phyloP scores from a whole-genome alignment of 345 rosid species.

The Punica granatum region DNA sequence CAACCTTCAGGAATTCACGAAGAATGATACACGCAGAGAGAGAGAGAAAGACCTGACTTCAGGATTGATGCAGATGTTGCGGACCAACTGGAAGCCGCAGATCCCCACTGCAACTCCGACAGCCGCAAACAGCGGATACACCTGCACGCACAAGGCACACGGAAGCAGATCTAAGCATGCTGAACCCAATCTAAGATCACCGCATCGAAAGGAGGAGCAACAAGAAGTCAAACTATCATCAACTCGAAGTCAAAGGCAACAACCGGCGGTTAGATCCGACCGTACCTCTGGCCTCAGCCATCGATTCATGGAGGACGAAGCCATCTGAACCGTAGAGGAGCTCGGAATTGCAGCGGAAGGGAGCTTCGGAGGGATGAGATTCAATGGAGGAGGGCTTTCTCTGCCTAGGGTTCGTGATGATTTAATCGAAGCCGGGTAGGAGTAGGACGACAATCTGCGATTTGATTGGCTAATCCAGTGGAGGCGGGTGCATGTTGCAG shows the following conservation, averaged over 20 bases:
- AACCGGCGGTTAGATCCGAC: not conserved
- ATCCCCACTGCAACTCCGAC: constrained; percentile 86
- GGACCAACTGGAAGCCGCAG: constrained; percentile 69
- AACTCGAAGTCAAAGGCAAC: not conserved
- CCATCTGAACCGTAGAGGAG: constrained; percentile 26
- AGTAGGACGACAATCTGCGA: not conserved
- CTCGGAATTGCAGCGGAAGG: not conserved
- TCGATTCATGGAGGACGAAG: constrained; percentile 20
- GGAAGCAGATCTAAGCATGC: not conserved
- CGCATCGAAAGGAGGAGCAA: not conserved
- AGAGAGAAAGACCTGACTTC: constrained; percentile 76
- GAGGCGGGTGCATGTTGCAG: not conserved
- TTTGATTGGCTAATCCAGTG: not conserved
- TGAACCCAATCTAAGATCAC: not conserved
- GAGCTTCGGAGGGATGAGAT: not conserved
- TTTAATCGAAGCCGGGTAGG: not conserved
- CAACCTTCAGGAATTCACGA: not conserved
- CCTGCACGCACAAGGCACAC: constrained; percentile 27
- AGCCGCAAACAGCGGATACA: constrained; percentile 88
- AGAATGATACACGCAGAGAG: not conserved
- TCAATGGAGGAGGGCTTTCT: not conserved
- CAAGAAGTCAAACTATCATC: not conserved
- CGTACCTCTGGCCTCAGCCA: constrained; percentile 20
- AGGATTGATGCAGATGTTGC: constrained; percentile 86
- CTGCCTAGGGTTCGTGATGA: not conserved